A percentile compares a stretch with the other conserved stretches of the same genome.
Evolutionary conservation across 306 rosid species (phyloP).

Genomic region (Gastrolobium villosum): DNA sequence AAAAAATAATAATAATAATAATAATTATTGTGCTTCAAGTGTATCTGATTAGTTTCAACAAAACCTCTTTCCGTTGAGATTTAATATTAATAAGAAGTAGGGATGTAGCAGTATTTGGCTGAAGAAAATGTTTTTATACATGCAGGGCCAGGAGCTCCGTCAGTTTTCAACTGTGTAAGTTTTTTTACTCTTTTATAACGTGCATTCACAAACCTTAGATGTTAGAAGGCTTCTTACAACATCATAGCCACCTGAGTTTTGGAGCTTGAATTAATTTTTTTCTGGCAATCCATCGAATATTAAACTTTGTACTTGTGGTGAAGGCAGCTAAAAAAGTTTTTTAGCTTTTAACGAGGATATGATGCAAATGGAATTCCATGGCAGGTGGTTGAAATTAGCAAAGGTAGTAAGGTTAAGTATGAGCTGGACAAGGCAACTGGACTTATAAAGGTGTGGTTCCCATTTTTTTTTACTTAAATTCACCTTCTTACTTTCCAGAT

Average conservation of each 20-base stretch:
- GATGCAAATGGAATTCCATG: constrained; percentile 36
- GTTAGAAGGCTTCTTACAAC: constrained; percentile 10
- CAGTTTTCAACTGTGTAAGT: constrained; percentile 92
- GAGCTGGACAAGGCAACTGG: constrained; percentile 94
- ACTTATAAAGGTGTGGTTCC: constrained; percentile 78
- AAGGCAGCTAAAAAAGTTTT: constrained; percentile 19
- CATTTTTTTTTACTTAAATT: constrained; percentile 37
- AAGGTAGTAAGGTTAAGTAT: constrained; percentile 96
- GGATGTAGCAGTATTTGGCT: constrained; percentile 28
- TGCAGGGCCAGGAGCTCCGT: constrained; percentile 98
- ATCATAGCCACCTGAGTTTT: constrained; percentile 17
- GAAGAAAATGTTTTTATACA: constrained; percentile 41
- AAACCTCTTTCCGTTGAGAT: neutral
- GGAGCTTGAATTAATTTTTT: constrained; percentile 12
- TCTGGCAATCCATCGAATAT: constrained; percentile 4
- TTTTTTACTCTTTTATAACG: constrained; percentile 26
- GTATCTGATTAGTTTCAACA: neutral
- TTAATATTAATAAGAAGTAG: neutral
- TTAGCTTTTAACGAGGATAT: constrained; percentile 22
- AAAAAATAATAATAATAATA: neutral
- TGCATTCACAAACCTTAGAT: constrained; percentile 1
- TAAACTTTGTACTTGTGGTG: neutral
- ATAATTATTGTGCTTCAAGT: constrained; percentile 1
- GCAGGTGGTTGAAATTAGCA: constrained; percentile 94
- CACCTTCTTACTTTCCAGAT: constrained; percentile 33